Evolutionary conservation across 495 filamentous ascomycete species (phyloP).

Genomic region (Jackrogersella multiformis): DNA sequence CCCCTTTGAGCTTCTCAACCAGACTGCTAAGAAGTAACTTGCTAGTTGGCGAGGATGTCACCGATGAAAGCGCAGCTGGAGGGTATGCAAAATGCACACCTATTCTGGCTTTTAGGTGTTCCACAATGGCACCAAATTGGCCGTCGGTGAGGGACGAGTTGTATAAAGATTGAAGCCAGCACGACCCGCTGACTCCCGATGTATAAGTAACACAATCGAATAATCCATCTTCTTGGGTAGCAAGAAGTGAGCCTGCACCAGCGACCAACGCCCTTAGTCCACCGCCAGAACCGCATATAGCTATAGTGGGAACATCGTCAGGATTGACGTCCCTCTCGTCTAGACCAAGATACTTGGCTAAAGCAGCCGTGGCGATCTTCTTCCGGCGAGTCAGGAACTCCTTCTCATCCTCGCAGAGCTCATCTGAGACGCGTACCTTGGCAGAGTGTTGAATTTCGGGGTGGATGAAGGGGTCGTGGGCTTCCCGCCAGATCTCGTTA

Average conservation of each 20-base stretch:
- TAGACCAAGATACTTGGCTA: constrained; percentile 83
- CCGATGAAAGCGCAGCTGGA: constrained; percentile 76
- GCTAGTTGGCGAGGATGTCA: constrained; percentile 86
- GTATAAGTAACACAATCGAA: constrained; percentile 96
- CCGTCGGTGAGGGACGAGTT: constrained; percentile 79
- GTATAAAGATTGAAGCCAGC: constrained; percentile 92
- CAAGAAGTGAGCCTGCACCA: constrained; percentile 83
- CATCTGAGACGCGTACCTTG: constrained; percentile 78
- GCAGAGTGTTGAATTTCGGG: constrained; percentile 86
- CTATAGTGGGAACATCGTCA: constrained; percentile 91
- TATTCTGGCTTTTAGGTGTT: constrained; percentile 86
- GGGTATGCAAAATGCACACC: constrained; percentile 92
- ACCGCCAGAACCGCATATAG: constrained; percentile 91
- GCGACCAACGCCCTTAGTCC: constrained; percentile 90
- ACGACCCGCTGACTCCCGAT: constrained; percentile 92
- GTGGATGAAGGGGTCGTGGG: constrained; percentile 80
- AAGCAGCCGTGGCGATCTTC: constrained; percentile 69
- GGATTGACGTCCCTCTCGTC: constrained; percentile 83
- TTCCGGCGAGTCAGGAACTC: constrained; percentile 72
- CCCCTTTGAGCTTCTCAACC: constrained; percentile 88
- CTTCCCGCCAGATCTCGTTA: constrained; percentile 92
- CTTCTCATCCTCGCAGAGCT: constrained; percentile 87
- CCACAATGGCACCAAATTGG: constrained; percentile 71
- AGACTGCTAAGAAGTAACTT: constrained; percentile 88
- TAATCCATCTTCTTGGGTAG: constrained; percentile 81